phyloP scores from a whole-genome alignment of 306 rosid genomes.

The Gynostemma pentaphyllum region DNA sequence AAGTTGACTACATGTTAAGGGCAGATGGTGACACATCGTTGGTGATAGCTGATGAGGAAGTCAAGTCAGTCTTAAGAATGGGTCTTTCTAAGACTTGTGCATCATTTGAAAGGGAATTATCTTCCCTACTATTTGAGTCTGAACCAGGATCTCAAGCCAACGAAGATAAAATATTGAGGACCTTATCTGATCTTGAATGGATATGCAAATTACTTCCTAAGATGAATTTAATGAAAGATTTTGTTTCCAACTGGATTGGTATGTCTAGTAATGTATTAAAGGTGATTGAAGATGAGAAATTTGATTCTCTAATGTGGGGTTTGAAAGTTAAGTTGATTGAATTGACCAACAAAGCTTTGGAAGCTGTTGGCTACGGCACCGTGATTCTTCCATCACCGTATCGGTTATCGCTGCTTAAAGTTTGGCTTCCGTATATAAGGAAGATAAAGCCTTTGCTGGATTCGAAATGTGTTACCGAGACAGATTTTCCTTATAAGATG shows the following conservation, averaged over 20 bases:
- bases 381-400: conserved; percentile 64
- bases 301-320: conserved; percentile 69
- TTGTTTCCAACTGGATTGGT: conserved; percentile 62
- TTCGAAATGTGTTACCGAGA: conserved; percentile 37
- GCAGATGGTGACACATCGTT: conserved; percentile 46
- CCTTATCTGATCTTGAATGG: conserved; percentile 86
- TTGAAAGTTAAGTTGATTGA: conserved; percentile 70
- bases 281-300: conserved; percentile 51
- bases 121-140: conserved; percentile 39
- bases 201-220: conserved; percentile 64
- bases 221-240: conserved; percentile 75
- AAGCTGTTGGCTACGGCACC: conserved; percentile 82
- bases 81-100: conserved; percentile 45
- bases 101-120: conserved; percentile 45
- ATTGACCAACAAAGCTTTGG: conserved; percentile 73
- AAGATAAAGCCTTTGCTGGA: conserved; percentile 78
- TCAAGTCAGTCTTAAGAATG: conserved; percentile 39
- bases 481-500: conserved; percentile 50
- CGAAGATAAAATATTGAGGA: conserved; percentile 38
- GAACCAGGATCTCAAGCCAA: conserved; percentile 22
- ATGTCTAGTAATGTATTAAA: conserved; percentile 41
- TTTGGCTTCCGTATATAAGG: conserved; percentile 79
- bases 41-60: conserved; percentile 56
- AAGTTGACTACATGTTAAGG: conserved; percentile 82
- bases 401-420: conserved; percentile 47